Base-by-base conservation (phyloP, 306 rosid genomes). In the Cucumis melo region DNA sequence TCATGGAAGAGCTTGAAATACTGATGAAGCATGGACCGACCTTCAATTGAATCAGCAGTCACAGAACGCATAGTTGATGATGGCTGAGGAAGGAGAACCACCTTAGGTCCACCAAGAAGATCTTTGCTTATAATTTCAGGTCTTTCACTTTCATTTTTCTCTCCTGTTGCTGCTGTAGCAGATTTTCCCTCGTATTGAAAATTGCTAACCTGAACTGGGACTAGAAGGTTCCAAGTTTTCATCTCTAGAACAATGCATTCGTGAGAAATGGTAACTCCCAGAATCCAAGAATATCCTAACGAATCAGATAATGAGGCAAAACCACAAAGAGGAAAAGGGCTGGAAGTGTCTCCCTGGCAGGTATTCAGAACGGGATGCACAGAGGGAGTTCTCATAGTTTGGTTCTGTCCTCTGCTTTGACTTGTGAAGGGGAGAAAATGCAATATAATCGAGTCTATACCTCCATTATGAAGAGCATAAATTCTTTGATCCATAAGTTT, bases 371-470 rank as follows among this genome's bases (percentile, higher is more conserved):
- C 85, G 81, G 98, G 89, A 82, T 87, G 92, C 46, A 95, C 98
- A 48, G 99, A 95, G 48, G 99, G 98, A 76, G 91, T 85, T 85
- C 88, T 88, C 96, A 86, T 80, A 32, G 86, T 78, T 82, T 87
- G 91, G 79, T 86, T 91, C 83, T 89, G 91, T 78, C 91, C 97
- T 78, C 78, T 82, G 48, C 80, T 50, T 84, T 90, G 99, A 82
- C 85, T 90, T 15, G 98, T 95, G 85, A 95, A 95, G 29, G 98
- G 98, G 80, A 95, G 99, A 87, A 88, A 95, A 81, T 95, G 98
- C 89, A 95, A 84, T 75, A 92, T 89, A 78, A 95, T 84, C 62
- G 98, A 92, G 89, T 95, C 99, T 75, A 95, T 87, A 74, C 98
- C 97, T 81, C 91, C 97, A 79, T 87, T 93, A 55, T 95, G 99